Percentiles rank a stretch among this genome's conserved stretches.
Conservation (phyloP, 192 early-diverging fungal genomes). For the Backusella sp. region DNA sequence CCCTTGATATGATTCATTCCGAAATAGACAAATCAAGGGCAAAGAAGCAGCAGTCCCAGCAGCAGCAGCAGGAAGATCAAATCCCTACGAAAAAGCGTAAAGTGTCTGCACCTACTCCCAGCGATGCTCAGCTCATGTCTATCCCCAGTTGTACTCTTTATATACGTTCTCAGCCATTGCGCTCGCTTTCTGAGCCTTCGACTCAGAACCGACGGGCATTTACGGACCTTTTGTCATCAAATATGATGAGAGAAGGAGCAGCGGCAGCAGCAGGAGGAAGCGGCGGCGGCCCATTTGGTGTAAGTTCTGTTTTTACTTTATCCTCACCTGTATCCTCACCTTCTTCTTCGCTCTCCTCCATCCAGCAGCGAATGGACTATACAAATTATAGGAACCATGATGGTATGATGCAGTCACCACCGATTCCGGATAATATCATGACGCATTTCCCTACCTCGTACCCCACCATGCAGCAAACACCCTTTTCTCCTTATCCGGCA, state of each 20-base stretch:
- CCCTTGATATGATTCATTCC: conserved; percentile 1
- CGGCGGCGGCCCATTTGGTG: background rate
- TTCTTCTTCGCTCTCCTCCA: background rate
- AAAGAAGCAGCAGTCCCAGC: background rate
- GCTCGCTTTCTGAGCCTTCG: conserved; percentile 9
- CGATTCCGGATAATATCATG: conserved; percentile 3
- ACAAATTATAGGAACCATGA: background rate
- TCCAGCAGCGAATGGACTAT: conserved; percentile 11
- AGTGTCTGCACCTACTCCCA: background rate
- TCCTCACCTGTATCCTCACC: conserved; percentile 3
- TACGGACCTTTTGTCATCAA: conserved; percentile 4
- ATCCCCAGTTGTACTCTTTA: conserved; percentile 11
- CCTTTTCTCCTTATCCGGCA: background rate
- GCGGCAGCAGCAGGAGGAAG: background rate
- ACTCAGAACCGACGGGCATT: conserved; percentile 7
- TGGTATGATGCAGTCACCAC: conserved; percentile 3
- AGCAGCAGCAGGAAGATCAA: background rate
- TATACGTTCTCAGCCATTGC: conserved; percentile 8
- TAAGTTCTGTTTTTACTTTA: background rate
- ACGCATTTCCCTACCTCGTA: background rate
- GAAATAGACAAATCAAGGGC: conserved; percentile 5
- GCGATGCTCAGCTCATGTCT: background rate
- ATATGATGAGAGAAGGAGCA: conserved; percentile 7
- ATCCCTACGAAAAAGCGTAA: conserved; percentile 3
- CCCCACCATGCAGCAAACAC: background rate